Conservation (phyloP, 2,329 filamentous ascomycete genomes). For the Colletotrichum kahawae region DNA sequence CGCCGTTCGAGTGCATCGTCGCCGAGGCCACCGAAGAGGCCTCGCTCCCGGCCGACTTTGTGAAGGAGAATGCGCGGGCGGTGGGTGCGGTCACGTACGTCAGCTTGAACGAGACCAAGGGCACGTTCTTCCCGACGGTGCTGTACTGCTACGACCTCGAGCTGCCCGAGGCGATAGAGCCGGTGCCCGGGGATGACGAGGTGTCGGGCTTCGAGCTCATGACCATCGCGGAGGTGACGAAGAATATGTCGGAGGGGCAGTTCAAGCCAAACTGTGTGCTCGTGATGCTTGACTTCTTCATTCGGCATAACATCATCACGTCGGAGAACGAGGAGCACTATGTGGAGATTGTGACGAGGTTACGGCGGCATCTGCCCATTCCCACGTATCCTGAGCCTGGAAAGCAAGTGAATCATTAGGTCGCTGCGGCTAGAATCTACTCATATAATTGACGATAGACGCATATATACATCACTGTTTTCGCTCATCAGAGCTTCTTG, state of each 20-base stretch:
- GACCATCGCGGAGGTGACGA: constrained; percentile 63
- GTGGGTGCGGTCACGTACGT: constrained; percentile 38
- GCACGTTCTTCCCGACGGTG: constrained; percentile 34
- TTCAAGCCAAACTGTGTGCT: constrained; percentile 87
- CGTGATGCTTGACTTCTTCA: constrained; percentile 81
- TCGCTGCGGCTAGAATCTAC: fast-evolving
- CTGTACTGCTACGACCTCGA: constrained; percentile 79
- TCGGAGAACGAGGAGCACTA: constrained; percentile 75
- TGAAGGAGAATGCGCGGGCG: constrained; percentile 27
- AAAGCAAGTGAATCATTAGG: background rate
- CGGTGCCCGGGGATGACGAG: constrained; percentile 76
- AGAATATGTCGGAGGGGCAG: constrained; percentile 66
- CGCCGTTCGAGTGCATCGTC: constrained; percentile 70
- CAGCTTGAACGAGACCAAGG: constrained; percentile 10
- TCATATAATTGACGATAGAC: background rate
- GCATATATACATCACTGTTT: background rate
- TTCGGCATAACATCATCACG: constrained; percentile 77
- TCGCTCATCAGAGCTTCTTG: constrained; percentile 5
- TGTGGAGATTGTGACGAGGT: constrained; percentile 64
- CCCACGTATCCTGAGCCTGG: constrained; percentile 24
- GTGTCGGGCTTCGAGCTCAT: constrained; percentile 77
- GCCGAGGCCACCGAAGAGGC: constrained; percentile 79
- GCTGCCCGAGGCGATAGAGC: constrained; percentile 60
- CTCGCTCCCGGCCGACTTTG: constrained; percentile 33
- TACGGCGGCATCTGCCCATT: constrained; percentile 50